These are phyloP conservation scores for Fusarium armeniacum DNA, from an alignment of 2,329 filamentous ascomycete species.

Conservation along the genomic window DNA sequence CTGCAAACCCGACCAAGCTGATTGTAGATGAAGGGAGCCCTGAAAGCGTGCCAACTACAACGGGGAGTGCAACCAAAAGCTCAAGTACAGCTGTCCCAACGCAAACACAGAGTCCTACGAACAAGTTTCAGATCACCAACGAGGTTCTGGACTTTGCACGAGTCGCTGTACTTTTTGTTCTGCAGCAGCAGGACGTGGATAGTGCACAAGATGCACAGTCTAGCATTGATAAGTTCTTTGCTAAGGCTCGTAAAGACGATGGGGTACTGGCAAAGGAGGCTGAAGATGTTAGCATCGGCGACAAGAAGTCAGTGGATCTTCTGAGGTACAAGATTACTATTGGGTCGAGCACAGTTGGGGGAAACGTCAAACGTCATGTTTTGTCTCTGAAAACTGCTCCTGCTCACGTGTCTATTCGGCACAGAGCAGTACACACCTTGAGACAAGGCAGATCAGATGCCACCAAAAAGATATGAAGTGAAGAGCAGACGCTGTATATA, in stretches of 20 bases:
- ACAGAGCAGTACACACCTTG: slow-evolving; percentile 6
- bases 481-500: slow-evolving; percentile 45
- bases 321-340: slow-evolving; percentile 62
- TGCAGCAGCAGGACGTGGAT: slow-evolving; percentile 67
- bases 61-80: slow-evolving; percentile 29
- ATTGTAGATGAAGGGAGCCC: slow-evolving; percentile 45
- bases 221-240: slow-evolving; percentile 69
- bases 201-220: slow-evolving; percentile 68
- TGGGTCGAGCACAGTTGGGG: slow-evolving; percentile 51
- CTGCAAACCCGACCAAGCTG: slow-evolving; percentile 38
- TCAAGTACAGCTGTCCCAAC: slow-evolving; percentile 26
- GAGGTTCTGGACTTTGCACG: slow-evolving; percentile 74
- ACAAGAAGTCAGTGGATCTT: slow-evolving; percentile 64
- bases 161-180: slow-evolving; percentile 71
- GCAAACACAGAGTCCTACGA: slow-evolving; percentile 29
- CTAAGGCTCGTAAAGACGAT: slow-evolving; percentile 52
- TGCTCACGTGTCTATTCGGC: slow-evolving; percentile 3
- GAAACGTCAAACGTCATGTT: slow-evolving; percentile 43
- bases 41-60: slow-evolving; percentile 22
- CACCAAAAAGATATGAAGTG: slow-evolving; percentile 9
- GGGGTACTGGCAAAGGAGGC: slow-evolving; percentile 57
- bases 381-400: neutral
- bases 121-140: slow-evolving; percentile 65
- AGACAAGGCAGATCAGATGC: slow-evolving; percentile 28
- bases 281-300: slow-evolving; percentile 59